Evolutionary conservation across 2,329 filamentous ascomycete genomes (phyloP), one percentile per base, ranked within the genome.

Genomic region (Botrytis deweyae): DNA sequence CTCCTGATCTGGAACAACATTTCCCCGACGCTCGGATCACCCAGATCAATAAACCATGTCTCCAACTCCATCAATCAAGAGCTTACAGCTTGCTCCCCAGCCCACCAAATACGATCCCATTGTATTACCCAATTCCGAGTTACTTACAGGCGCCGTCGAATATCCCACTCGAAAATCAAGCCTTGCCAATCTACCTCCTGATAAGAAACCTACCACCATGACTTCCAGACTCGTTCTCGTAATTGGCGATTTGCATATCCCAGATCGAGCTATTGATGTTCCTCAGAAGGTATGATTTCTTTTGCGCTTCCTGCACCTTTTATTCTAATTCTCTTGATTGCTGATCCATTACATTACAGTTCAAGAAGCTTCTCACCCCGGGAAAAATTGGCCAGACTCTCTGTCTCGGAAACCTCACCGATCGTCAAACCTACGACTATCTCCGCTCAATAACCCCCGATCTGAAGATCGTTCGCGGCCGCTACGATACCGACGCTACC

Each of bases 181-280:
- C 14, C 66, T 69, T 44, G 66, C 66, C 29, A 69, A 69, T 36
- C 16, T 69, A 22, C 49, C 66, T 25, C 36, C 38, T 1, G 36
- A 33, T 20, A 69, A 58, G n/a, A 44, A 73, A 46, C 49, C 65
- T 63, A 49, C 44, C 42, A 62, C 52, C 64, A 92, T 90, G 87
- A 94, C 95, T 86, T 93, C 94, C 77, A 93, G 95, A 84, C 88
- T 97, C 78, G 94, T 97, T 81, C 89, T 97, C 82, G 93, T 96
- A 81, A 93, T 97, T 79, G 94, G 94, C 83, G 94, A 97, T 85
- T 89, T 97, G 72, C 94, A 97, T 86, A 97, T 97, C 84, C 94
- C 94, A 80, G 94, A 97, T 84, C 88, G 94, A 82, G 94, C 94
- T 79, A 90, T 96, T 77, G 94, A 97, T 83, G 95, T 97, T 80